These are phyloP conservation scores for Sugiyamaella americana DNA, from an alignment of 805 yeast species.

Conservation along the genomic window DNA sequence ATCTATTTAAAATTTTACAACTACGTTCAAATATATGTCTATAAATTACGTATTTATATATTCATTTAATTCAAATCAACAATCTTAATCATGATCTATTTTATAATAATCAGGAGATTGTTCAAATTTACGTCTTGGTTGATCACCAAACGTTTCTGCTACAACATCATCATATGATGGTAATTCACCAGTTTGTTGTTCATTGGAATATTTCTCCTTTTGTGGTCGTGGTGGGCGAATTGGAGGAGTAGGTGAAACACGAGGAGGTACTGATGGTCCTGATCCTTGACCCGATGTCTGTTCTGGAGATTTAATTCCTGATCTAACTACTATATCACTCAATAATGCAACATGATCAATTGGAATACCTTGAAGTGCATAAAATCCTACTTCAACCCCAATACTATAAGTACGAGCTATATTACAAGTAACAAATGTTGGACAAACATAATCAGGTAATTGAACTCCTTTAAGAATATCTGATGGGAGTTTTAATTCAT, in stretches of 20 bases:
- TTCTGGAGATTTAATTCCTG: conserved; percentile 15
- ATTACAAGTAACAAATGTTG: conserved; percentile 53
- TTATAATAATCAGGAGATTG: conserved; percentile 15
- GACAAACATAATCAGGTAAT: conserved; percentile 45
- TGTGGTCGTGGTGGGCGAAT: conserved; percentile 4
- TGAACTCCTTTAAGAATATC: conserved; percentile 35
- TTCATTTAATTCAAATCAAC: too few relatives aligned
- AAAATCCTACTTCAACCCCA: conserved; percentile 32
- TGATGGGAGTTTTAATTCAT: conserved; percentile 17
- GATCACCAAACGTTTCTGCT: conserved; percentile 1
- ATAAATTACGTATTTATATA: too few relatives aligned
- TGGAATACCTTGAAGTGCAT: conserved; percentile 4
- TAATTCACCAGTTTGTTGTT: conserved; percentile 5
- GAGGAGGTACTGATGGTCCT: not conserved
- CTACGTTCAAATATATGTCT: too few relatives aligned
- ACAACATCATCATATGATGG: conserved; percentile 18
- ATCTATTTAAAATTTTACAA: too few relatives aligned
- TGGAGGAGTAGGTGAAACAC: not conserved
- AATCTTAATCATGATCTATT: too few relatives aligned
- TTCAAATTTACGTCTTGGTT: conserved; percentile 9
- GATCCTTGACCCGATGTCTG: not conserved
- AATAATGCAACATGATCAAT: conserved; percentile 17
- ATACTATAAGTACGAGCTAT: conserved; percentile 42
- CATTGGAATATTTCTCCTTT: conserved; percentile 1
- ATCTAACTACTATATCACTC: conserved; percentile 14